These are phyloP conservation scores for Pichia sorboxylosa DNA, from an alignment of 1,139 yeast species.

Conservation along the genomic window DNA sequence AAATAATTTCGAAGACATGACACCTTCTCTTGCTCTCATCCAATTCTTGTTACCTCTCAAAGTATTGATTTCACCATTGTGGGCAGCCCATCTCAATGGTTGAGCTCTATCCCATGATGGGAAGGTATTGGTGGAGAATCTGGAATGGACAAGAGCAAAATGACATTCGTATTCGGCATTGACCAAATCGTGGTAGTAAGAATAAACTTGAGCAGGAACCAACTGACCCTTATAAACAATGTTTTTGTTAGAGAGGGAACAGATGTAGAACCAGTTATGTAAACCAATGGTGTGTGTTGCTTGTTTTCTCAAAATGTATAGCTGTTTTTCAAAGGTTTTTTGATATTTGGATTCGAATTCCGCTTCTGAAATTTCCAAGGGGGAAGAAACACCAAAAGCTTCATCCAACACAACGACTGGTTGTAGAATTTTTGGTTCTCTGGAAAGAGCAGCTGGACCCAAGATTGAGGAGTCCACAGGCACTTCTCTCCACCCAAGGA, in stretches of 20 bases:
- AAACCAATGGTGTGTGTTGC: slow-evolving; percentile 84
- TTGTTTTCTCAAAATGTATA: slow-evolving; percentile 80
- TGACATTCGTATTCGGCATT: slow-evolving; percentile 92
- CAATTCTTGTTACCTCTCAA: slow-evolving; percentile 95
- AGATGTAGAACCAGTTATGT: slow-evolving; percentile 95
- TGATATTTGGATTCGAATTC: slow-evolving; percentile 49
- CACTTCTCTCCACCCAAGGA: slow-evolving; percentile 92
- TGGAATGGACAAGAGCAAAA: slow-evolving; percentile 91
- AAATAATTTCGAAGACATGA: slow-evolving; percentile 75
- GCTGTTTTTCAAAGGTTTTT: slow-evolving; percentile 66
- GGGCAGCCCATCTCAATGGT: slow-evolving; percentile 95
- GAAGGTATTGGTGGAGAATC: slow-evolving; percentile 96
- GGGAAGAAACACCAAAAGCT: slow-evolving; percentile 33
- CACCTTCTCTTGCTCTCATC: slow-evolving; percentile 99
- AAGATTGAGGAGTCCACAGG: slow-evolving; percentile 88
- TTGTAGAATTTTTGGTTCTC: slow-evolving; percentile 87
- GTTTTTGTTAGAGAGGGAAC: slow-evolving; percentile 79
- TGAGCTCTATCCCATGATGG: slow-evolving; percentile 99
- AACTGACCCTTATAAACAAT: slow-evolving; percentile 96
- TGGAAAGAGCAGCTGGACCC: slow-evolving; percentile 88
- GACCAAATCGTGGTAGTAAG: slow-evolving; percentile 84
- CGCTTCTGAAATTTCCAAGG: slow-evolving; percentile 31
- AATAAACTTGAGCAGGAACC: slow-evolving; percentile 92
- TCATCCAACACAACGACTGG: slow-evolving; percentile 70
- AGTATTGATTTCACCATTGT: slow-evolving; percentile 97